A percentile compares a stretch with the other conserved stretches of the same genome.
Evolutionary conservation across 108 stramenopile species (phyloP).

Genomic region (Nannochloropsis salina): DNA sequence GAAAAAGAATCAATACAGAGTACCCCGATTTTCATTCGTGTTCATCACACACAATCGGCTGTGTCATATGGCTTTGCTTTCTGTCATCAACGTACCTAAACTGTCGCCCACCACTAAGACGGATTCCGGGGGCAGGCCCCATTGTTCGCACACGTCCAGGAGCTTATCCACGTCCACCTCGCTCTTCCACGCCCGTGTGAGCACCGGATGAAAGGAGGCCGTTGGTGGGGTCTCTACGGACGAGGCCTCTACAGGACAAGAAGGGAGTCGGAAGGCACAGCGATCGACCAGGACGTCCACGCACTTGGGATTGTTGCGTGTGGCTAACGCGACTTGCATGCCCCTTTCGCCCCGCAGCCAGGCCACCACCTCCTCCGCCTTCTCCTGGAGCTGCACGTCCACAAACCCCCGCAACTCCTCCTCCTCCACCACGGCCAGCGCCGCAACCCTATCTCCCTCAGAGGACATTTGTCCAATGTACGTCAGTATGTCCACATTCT

Average conservation of each 20-base stretch:
- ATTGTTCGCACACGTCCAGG: neutral
- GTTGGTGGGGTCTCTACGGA: neutral
- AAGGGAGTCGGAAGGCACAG: neutral
- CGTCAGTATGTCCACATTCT: neutral
- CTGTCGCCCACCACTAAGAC: neutral
- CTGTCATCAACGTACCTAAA: neutral
- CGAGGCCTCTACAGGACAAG: neutral
- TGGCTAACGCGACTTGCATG: neutral
- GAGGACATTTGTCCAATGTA: neutral
- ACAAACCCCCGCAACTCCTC: neutral
- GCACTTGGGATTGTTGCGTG: neutral
- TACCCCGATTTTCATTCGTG: no score
- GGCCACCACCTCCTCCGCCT: conserved; percentile 14
- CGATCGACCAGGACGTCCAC: neutral
- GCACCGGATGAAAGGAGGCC: neutral
- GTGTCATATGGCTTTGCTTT: neutral
- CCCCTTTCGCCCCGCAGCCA: neutral
- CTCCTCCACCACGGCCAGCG: conserved; percentile 4
- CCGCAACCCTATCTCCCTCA: neutral
- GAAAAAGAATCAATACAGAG: no score
- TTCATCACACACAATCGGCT: no score
- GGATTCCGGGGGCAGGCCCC: neutral
- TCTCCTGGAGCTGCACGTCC: neutral
- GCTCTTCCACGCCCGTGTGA: neutral
- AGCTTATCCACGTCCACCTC: conserved; percentile 14